These are phyloP conservation scores for Pelargonium fulgidum DNA, from an alignment of 441 rosid genomes.

Conservation along the genomic window DNA sequence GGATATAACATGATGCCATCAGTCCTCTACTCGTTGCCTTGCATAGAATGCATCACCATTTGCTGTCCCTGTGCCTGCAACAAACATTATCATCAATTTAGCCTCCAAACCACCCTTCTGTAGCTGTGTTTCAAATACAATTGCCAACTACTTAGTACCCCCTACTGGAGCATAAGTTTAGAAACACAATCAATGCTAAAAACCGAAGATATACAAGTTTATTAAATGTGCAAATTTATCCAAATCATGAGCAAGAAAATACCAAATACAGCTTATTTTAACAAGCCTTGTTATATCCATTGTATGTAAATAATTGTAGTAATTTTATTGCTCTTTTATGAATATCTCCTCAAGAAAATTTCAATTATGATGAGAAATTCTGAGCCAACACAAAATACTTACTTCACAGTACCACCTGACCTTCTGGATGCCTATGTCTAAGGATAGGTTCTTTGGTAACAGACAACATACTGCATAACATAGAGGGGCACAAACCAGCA, in stretches of 20 bases:
- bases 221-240: neutral
- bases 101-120: neutral
- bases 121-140: neutral
- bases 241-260: neutral
- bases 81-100: conserved; percentile 16
- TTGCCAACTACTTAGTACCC: neutral
- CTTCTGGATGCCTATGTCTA: too few species aligned
- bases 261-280: neutral
- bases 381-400: too few species aligned
- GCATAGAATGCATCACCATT: conserved; percentile 44
- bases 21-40: conserved; percentile 36
- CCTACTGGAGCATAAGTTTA: neutral
- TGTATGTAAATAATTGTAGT: neutral
- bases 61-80: conserved; percentile 46
- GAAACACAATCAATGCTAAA: neutral
- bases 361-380: neutral
- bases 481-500: neutral
- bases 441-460: too few species aligned
- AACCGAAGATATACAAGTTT: neutral
- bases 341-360: neutral
- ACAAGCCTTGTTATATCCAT: neutral
- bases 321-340: neutral
- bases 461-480: too few species aligned
- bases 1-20: conserved; percentile 14
- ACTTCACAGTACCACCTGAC: too few species aligned